phyloP scores from a whole-genome alignment of 2,329 filamentous ascomycete species.

The Emmonsiellopsis sp. region DNA sequence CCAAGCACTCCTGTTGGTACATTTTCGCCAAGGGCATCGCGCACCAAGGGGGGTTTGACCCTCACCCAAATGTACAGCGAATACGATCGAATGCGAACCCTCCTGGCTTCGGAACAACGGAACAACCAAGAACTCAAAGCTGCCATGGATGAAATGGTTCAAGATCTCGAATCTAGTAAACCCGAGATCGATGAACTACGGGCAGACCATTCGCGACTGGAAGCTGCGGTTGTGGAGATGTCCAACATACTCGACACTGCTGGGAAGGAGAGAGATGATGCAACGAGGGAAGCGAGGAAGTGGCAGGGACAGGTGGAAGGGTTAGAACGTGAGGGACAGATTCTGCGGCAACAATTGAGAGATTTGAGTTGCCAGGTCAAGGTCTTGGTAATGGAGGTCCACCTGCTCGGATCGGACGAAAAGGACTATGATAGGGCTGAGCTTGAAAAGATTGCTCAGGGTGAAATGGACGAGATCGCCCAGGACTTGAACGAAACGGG shows the following conservation, averaged over 20 bases:
- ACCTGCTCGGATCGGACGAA: constrained; percentile 67
- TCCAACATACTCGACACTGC: constrained; percentile 76
- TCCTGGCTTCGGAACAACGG: constrained; percentile 63
- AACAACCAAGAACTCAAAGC: constrained; percentile 64
- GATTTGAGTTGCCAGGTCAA: constrained; percentile 87
- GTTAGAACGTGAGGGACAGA: constrained; percentile 57
- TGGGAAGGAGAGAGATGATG: constrained; percentile 68
- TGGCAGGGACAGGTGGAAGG: constrained; percentile 63
- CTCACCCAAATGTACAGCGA: constrained; percentile 57
- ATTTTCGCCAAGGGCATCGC: constrained; percentile 47
- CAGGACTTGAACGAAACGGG: constrained; percentile 76
- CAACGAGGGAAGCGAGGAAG: constrained; percentile 69
- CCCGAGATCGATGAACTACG: constrained; percentile 83
- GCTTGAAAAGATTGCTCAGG: constrained; percentile 67
- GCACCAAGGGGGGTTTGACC: constrained; percentile 46
- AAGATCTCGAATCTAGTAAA: constrained; percentile 72
- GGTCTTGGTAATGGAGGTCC: constrained; percentile 77
- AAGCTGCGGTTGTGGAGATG: constrained; percentile 72
- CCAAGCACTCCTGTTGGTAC: constrained; percentile 40
- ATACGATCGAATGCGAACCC: constrained; percentile 55
- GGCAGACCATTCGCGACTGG: constrained; percentile 69
- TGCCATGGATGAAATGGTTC: constrained; percentile 77
- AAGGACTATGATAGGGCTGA: constrained; percentile 65
- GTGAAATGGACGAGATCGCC: constrained; percentile 63
- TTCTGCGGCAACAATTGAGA: constrained; percentile 76